Evolutionary conservation across 2,329 filamentous ascomycete genomes (phyloP), one percentile per base, ranked within the genome.

Genomic region (Calonectria montana): DNA sequence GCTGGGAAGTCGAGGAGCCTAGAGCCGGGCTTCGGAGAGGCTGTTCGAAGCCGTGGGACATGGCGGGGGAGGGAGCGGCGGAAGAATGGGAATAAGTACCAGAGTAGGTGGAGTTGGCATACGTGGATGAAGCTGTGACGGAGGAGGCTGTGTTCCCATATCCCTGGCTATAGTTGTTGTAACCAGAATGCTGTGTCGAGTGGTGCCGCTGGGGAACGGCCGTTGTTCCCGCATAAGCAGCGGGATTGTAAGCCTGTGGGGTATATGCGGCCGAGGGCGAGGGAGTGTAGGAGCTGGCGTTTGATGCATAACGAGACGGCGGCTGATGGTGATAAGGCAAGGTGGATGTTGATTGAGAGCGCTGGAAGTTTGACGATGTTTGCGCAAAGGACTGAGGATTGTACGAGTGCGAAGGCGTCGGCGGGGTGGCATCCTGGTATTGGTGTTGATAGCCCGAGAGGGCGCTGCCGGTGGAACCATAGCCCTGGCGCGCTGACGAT

Each of bases 341-440:
- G 48, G 84, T 83, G n/a, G 86, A 86, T 27, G 86, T 86, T 21
- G 89, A 89, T 71, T 89, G 88, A 39, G 88, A 86, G 67, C 88
- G 86, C 67, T 78, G 77, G 63, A 81, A 83, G 63, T 70, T 70
- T 61, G 76, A 72, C 9, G 78, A 76, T 5, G 80, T 74, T 70
- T 78, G 81, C 70, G 84, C 85, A 81, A 91, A 96, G 43, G 88
- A 86, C 80, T 93, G 89, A 2, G 94, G 94, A 79, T 96, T 96
- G 83, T 96, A 96, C 50, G 89, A 82, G 61, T 86, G 85, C 29
- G 85, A 84, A 18, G 87, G 83, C 9, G 87, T 85, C 25, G 87
- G 82, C 74, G 88, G 83, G 72, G 86, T 78, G 69, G 86, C 82
- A 70, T 85, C 82, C 74, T 88, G 85, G 77, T 88, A 88, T 73